These are phyloP conservation scores for Rhizoclosmatium sp. DNA, from an alignment of 192 early-diverging fungal genomes.

Conservation along the genomic window DNA sequence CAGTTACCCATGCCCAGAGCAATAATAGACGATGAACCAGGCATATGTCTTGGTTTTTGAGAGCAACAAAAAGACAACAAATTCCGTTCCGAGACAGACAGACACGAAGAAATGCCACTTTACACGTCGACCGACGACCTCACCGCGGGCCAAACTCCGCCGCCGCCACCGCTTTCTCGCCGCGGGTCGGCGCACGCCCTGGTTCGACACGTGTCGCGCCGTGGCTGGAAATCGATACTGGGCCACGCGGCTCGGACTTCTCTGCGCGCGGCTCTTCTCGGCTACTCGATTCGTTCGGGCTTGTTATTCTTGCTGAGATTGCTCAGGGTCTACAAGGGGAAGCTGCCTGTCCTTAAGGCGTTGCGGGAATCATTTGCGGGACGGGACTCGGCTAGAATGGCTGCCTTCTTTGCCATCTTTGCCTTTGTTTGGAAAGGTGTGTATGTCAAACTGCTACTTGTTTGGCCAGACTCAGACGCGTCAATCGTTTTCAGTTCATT, in stretches of 20 bases:
- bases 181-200: background rate
- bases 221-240: background rate
- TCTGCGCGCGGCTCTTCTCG: constrained; percentile 26
- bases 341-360: background rate
- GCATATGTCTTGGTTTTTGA: background rate
- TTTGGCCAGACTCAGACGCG: background rate
- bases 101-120: too few relatives aligned
- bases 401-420: constrained; percentile 32
- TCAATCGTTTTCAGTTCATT: background rate
- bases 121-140: constrained; percentile 2
- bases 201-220: background rate
- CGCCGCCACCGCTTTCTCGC: background rate
- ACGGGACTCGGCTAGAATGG: constrained; percentile 4
- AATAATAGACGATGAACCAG: background rate
- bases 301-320: constrained; percentile 28
- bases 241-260: constrained; percentile 16
- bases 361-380: constrained; percentile 11
- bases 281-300: constrained; percentile 34
- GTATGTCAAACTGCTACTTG: too few relatives aligned
- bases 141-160: background rate
- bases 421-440: constrained; percentile 33
- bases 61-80: background rate
- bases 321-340: constrained; percentile 8
- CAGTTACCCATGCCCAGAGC: constrained; percentile 24
- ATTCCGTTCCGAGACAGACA: too few relatives aligned